phyloP scores from a whole-genome alignment of 208 protist genomes.

The Trypanosoma theileri region DNA sequence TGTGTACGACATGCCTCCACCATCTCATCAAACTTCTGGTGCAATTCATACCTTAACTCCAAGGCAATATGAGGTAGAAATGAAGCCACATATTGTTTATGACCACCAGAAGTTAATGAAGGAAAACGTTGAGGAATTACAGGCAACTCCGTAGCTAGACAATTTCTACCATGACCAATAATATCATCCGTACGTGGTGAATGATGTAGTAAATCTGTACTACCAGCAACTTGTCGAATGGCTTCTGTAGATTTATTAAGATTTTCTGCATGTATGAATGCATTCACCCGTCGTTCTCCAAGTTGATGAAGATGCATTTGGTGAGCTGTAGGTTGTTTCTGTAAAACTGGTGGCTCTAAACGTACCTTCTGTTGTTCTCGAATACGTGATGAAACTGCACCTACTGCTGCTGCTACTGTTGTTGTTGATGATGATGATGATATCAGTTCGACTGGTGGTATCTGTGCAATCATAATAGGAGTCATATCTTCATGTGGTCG shows the following conservation, averaged over 20 bases:
- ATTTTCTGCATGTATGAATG: constrained; percentile 36
- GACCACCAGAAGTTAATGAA: constrained; percentile 1
- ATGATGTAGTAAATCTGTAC: constrained; percentile 39
- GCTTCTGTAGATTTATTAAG: constrained; percentile 24
- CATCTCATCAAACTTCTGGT: constrained; percentile 45
- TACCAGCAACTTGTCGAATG: constrained; percentile 41
- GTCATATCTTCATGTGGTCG: constrained; percentile 13
- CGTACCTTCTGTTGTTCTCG: too few species aligned
- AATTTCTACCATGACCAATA: constrained; percentile 46
- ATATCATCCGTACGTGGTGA: constrained; percentile 58
- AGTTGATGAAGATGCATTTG: constrained; percentile 42
- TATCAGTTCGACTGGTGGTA: not conserved
- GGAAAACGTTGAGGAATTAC: constrained; percentile 61
- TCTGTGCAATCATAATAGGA: constrained; percentile 19
- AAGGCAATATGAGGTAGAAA: constrained; percentile 82
- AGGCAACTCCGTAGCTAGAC: constrained; percentile 53
- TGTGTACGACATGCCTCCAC: constrained; percentile 9
- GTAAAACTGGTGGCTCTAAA: not conserved
- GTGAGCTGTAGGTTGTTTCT: constrained; percentile 4
- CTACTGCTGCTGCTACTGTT: constrained; percentile 1
- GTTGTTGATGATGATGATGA: not conserved
- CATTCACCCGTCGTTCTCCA: constrained; percentile 40
- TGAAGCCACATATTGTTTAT: constrained; percentile 41
- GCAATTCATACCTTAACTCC: constrained; percentile 66
- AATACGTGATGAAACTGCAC: too few species aligned